Base-by-base conservation (phyloP, 352 stramenopile genomes). In the Pseudoperonospora humuli region DNA sequence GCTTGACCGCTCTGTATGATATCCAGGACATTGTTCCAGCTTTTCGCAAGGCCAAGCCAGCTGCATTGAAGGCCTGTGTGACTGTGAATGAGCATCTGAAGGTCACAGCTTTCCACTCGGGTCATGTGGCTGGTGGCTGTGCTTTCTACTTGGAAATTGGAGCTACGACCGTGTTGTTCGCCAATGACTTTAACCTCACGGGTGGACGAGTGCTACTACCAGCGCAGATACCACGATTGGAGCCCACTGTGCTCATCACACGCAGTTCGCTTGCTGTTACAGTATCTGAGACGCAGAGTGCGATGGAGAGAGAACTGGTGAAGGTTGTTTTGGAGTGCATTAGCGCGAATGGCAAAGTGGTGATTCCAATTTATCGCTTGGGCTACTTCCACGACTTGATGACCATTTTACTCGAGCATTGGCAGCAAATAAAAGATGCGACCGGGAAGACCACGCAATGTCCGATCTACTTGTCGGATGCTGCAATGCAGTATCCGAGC, bases 351-450 rank as follows among this genome's bases (percentile, higher is more conserved):
- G 82, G 82, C 21, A 93, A 93, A 70, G 82, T 93, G 11, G 70
- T 93, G 15, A 81, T 93, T 19, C 82, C 82, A 0, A 62, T 93
- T 7, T 81, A 87, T 41, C 67, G 65, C 7, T 53, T 83, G 9
- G 82, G 82, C 2, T 93, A 92, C 39, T 75, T 92, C 35, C 79
- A 93, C 34, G 82, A 93, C 40, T 43, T 93, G 18, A 40, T 79
- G 20, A 69, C 73, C 19, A 77, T 92, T 37, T 49, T 93, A 35
- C 43, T 82, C 20, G 64, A 80, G 5, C 83, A 86, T 53, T 93
- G 79, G 82, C 54, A 68, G 7, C 61, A 70, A n/a, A 70, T 86
- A 58, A 50, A 70, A 26, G 50, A 66, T 33, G 39, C 28, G 24
- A 42, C 38, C 9, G 54, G 54, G 3, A 58, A 64, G 15, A 3